Conservation (phyloP, 306 rosid genomes). For the Hippophae gyantsensis region DNA sequence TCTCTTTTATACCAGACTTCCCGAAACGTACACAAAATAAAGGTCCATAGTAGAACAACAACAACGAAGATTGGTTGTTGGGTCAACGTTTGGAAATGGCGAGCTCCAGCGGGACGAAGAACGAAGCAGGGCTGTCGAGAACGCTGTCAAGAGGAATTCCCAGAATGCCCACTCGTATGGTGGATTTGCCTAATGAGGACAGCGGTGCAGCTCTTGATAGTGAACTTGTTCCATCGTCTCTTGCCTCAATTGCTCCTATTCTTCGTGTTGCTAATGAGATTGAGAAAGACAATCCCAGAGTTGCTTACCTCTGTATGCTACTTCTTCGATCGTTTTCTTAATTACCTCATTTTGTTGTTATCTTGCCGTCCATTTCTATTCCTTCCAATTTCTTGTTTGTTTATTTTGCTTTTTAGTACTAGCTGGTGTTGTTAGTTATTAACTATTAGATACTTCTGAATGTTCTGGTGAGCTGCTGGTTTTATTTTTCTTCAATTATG, state of each 20-base stretch:
- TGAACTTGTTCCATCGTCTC: conserved; percentile 66
- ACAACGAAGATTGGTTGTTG: conserved; percentile 1
- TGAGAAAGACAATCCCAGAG: conserved; percentile 56
- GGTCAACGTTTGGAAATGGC: conserved; percentile 43
- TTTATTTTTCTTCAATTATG: no score
- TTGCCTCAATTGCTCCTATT: conserved; percentile 59
- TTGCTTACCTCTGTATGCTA: conserved; percentile 83
- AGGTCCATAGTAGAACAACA: neutral
- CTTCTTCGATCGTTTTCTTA: neutral
- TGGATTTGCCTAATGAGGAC: conserved; percentile 46
- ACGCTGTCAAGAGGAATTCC: conserved; percentile 38
- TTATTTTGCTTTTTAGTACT: neutral
- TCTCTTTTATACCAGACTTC: conserved; percentile 5
- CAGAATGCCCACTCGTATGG: conserved; percentile 36
- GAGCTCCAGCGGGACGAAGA: conserved; percentile 72
- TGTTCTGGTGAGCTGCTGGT: no score
- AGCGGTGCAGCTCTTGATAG: conserved; percentile 33
- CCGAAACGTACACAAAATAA: conserved; percentile 8
- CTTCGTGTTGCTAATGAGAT: conserved; percentile 87
- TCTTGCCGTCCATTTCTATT: neutral
- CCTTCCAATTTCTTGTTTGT: neutral
- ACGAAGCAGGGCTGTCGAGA: conserved; percentile 29
- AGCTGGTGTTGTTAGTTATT: no score
- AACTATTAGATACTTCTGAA: no score
- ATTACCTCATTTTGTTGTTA: neutral